Conservation (phyloP, 768 basidiomycete species). For the Podaxis carcinomalis region DNA sequence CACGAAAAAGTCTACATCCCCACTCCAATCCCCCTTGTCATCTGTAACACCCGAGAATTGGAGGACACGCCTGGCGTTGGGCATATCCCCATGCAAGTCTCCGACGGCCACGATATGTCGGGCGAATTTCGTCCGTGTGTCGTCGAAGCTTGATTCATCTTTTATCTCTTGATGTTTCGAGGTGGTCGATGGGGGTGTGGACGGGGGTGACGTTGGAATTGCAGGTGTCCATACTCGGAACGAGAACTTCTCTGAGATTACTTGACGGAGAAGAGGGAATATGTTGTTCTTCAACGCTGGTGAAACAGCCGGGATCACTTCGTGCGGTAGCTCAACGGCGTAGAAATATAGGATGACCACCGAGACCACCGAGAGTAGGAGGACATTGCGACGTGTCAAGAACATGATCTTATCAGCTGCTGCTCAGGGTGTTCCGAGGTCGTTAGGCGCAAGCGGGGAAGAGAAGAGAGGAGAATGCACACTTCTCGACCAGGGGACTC, state of each 20-base stretch:
- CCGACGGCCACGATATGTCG: slow-evolving; percentile 83
- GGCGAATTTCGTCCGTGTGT: slow-evolving; percentile 27
- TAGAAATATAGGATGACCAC: neutral
- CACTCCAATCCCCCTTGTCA: slow-evolving; percentile 72
- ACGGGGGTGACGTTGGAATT: neutral
- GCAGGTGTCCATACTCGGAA: neutral
- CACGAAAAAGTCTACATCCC: slow-evolving; percentile 79
- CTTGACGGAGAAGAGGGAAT: slow-evolving; percentile 3
- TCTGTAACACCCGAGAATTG: slow-evolving; percentile 78
- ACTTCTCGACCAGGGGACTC: neutral
- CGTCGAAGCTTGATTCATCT: neutral
- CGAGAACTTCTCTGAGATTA: neutral
- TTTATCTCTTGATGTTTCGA: neutral
- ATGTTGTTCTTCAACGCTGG: neutral
- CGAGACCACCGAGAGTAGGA: neutral
- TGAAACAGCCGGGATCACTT: neutral
- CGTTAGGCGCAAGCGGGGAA: neutral
- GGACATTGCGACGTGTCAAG: slow-evolving; percentile 3
- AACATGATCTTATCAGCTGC: neutral
- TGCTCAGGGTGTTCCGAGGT: neutral
- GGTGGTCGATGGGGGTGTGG: neutral
- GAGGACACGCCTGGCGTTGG: slow-evolving; percentile 76
- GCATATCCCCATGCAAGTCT: slow-evolving; percentile 87
- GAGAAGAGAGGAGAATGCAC: neutral
- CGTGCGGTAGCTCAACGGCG: neutral